These are phyloP conservation scores for Carallia brachiata DNA, from an alignment of 345 rosid species.

Conservation along the genomic window DNA sequence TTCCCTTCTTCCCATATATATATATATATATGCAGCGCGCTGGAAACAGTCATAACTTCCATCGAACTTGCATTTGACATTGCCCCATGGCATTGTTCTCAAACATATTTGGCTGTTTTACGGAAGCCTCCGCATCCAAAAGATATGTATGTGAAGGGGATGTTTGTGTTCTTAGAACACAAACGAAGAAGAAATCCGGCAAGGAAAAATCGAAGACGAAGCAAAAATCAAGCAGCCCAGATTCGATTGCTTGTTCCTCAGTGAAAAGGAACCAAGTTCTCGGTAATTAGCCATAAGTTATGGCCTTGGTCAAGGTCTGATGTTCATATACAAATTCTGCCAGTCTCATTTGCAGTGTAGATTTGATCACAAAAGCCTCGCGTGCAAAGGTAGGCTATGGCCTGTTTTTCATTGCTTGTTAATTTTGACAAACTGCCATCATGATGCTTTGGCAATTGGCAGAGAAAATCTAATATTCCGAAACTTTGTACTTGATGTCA, in stretches of 20 bases:
- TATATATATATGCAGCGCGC: background rate
- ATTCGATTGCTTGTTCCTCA: background rate
- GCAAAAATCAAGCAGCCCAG: background rate
- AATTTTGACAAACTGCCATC: too few species aligned
- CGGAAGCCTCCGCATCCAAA: background rate
- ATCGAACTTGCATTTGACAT: background rate
- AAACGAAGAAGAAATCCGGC: background rate
- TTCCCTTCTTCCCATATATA: background rate
- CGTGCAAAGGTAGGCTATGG: too few species aligned
- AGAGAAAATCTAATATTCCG: too few species aligned
- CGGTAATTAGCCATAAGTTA: background rate
- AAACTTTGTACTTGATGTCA: too few species aligned
- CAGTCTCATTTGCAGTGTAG: too few species aligned
- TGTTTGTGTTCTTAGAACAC: constrained; percentile 9
- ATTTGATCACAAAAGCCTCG: too few species aligned
- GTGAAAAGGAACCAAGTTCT: background rate
- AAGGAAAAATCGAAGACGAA: background rate
- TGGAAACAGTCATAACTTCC: background rate
- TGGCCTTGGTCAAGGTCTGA: too few species aligned
- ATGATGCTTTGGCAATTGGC: too few species aligned
- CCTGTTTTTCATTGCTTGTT: too few species aligned
- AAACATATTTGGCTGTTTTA: constrained; percentile 2
- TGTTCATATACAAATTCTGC: too few species aligned
- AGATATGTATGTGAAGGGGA: constrained; percentile 13
- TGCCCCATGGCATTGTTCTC: constrained; percentile 8